Evolutionary conservation across 495 filamentous ascomycete genomes (phyloP).

Genomic region (Aspergillus conjunctus): DNA sequence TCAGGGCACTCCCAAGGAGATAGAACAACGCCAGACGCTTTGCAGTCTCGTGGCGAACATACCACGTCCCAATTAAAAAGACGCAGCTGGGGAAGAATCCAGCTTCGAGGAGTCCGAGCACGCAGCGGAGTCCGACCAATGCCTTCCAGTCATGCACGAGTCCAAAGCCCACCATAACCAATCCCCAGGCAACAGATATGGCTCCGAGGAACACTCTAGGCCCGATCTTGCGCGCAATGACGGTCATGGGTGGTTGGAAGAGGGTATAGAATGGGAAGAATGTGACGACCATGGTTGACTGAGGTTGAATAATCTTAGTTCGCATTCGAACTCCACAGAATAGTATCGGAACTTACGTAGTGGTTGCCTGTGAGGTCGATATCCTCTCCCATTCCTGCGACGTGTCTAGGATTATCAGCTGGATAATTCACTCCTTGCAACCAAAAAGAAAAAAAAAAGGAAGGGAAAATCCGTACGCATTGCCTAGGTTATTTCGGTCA

Average conservation of each 20-base stretch:
- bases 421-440: neutral
- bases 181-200: slow-evolving; percentile 51
- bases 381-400: slow-evolving; percentile 15
- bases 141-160: slow-evolving; percentile 52
- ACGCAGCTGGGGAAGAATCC: slow-evolving; percentile 59
- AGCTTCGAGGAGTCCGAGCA: slow-evolving; percentile 62
- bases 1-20: slow-evolving; percentile 49
- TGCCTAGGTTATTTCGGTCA: slow-evolving; percentile 14
- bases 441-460: neutral
- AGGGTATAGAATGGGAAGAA: slow-evolving; percentile 25
- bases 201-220: slow-evolving; percentile 51
- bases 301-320: too few relatives aligned
- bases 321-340: too few relatives aligned
- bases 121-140: slow-evolving; percentile 53
- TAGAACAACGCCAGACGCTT: slow-evolving; percentile 62
- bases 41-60: slow-evolving; percentile 57
- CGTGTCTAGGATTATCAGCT: neutral
- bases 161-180: slow-evolving; percentile 53
- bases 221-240: slow-evolving; percentile 56
- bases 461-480: slow-evolving; percentile 8
- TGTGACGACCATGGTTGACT: slow-evolving; percentile 18
- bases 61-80: slow-evolving; percentile 59
- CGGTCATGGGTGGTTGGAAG: slow-evolving; percentile 33
- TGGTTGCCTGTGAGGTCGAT: slow-evolving; percentile 18
- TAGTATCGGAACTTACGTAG: slow-evolving; percentile 7